phyloP scores from a whole-genome alignment of 768 basidiomycete genomes.

The Mycena epipterygia region DNA sequence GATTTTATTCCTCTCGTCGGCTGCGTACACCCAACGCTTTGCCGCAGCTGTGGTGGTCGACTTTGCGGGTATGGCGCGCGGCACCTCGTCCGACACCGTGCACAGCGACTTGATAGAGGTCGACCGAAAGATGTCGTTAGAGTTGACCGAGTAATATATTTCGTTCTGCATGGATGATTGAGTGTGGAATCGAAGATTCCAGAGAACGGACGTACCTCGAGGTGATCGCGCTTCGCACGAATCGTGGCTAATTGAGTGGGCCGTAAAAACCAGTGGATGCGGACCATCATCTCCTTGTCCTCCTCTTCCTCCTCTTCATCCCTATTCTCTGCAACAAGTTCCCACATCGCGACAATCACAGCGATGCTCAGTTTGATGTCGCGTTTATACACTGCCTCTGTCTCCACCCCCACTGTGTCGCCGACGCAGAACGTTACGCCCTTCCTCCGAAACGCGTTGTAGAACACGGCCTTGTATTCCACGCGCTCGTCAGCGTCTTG shows the following conservation, averaged over 20 bases:
- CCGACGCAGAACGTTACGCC: slow-evolving; percentile 64
- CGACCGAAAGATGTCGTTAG: slow-evolving; percentile 63
- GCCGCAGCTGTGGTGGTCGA: slow-evolving; percentile 15
- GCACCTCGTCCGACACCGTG: slow-evolving; percentile 53
- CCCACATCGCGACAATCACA: slow-evolving; percentile 81
- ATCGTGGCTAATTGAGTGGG: slow-evolving; percentile 73
- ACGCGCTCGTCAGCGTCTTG: slow-evolving; percentile 19
- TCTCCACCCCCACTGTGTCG: slow-evolving; percentile 75
- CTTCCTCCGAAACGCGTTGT: slow-evolving; percentile 32
- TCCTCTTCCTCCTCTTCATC: slow-evolving; percentile 42
- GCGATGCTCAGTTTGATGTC: slow-evolving; percentile 71
- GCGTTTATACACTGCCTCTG: slow-evolving; percentile 55
- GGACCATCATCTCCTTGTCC: slow-evolving; percentile 64
- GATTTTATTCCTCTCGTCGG: slow-evolving; percentile 45
- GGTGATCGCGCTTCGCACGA: slow-evolving; percentile 71
- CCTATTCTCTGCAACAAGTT: slow-evolving; percentile 46
- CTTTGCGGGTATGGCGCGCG: slow-evolving; percentile 26
- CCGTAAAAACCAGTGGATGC: slow-evolving; percentile 83
- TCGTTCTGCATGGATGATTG: slow-evolving; percentile 68
- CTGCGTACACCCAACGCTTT: slow-evolving; percentile 35
- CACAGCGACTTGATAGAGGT: slow-evolving; percentile 67
- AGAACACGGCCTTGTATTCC: slow-evolving; percentile 18
- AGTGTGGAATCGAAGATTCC: background rate
- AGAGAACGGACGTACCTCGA: slow-evolving; percentile 58
- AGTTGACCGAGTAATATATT: slow-evolving; percentile 74